Percentiles rank a stretch among this genome's conserved stretches.
These are phyloP conservation scores for Alternaria sp. DNA, from an alignment of 2,329 filamentous ascomycete genomes.

Conservation along the genomic window DNA sequence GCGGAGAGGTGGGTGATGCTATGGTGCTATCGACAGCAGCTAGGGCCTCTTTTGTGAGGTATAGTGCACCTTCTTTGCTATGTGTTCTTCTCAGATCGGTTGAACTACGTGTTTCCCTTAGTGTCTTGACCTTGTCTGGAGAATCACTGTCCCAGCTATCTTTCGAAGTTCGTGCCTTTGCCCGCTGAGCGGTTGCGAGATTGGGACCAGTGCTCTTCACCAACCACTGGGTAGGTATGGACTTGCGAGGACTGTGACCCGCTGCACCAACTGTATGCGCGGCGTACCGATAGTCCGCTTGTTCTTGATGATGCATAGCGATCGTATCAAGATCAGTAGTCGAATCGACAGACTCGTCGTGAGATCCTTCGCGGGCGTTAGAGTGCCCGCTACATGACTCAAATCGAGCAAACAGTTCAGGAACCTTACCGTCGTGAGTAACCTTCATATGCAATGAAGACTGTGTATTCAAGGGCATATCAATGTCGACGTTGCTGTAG, in stretches of 20 bases:
- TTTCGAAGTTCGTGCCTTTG: constrained; percentile 30
- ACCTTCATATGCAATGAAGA: constrained; percentile 32
- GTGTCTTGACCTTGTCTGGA: constrained; percentile 22
- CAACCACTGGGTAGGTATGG: constrained; percentile 40
- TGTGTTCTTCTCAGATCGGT: constrained; percentile 23
- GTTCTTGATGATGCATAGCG: constrained; percentile 6
- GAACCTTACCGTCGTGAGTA: constrained; percentile 40
- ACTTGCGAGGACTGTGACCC: constrained; percentile 33
- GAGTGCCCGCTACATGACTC: constrained; percentile 24
- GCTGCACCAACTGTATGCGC: neutral
- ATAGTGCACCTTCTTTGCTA: constrained; percentile 24
- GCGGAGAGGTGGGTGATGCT: constrained; percentile 16
- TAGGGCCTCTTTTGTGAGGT: constrained; percentile 41
- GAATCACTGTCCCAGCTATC: constrained; percentile 22
- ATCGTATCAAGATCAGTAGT: constrained; percentile 12
- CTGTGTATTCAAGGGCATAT: constrained; percentile 30
- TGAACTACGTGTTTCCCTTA: constrained; percentile 29
- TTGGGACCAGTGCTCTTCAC: constrained; percentile 21
- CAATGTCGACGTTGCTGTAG: constrained; percentile 31
- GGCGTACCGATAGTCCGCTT: constrained; percentile 1
- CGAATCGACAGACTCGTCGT: constrained; percentile 3
- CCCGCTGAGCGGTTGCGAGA: constrained; percentile 34
- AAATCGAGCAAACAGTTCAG: constrained; percentile 31
- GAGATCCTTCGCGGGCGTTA: constrained; percentile 24
- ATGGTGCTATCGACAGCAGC: constrained; percentile 33